phyloP scores from a whole-genome alignment of 768 basidiomycete species.

The Amanita rubescens region DNA sequence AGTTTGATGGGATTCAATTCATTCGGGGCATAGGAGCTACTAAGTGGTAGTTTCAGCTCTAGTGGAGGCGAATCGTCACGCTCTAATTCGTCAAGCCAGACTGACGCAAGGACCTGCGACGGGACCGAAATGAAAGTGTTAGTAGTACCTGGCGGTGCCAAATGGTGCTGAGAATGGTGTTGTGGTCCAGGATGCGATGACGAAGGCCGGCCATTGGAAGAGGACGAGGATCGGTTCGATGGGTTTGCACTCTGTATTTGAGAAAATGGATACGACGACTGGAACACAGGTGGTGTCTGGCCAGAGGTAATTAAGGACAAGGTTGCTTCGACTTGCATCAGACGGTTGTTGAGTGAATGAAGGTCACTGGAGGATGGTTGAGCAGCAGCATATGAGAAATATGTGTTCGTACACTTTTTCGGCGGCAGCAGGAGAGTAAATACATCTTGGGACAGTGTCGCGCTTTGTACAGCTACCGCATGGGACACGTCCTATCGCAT shows the following conservation, averaged over 20 bases:
- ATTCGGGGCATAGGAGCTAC: background rate
- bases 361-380: conserved; percentile 45
- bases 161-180: conserved; percentile 24
- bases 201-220: conserved; percentile 20
- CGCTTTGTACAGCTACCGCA: conserved; percentile 77
- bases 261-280: conserved; percentile 28
- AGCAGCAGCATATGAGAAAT: conserved; percentile 1
- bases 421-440: conserved; percentile 75
- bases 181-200: conserved; percentile 1
- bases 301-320: conserved; percentile 43
- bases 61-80: conserved; percentile 11
- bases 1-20: conserved; percentile 7
- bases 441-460: conserved; percentile 63
- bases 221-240: background rate
- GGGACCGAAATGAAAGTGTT: conserved; percentile 40
- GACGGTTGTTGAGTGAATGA: conserved; percentile 76
- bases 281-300: conserved; percentile 27
- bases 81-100: conserved; percentile 56
- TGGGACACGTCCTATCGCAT: conserved; percentile 72
- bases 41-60: background rate
- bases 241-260: conserved; percentile 11
- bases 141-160: conserved; percentile 26
- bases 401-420: conserved; percentile 66
- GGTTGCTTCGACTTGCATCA: conserved; percentile 60
- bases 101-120: conserved; percentile 47